phyloP scores from a whole-genome alignment of 202 grass and related monocot species.

The Hordeum pubiflorum region DNA sequence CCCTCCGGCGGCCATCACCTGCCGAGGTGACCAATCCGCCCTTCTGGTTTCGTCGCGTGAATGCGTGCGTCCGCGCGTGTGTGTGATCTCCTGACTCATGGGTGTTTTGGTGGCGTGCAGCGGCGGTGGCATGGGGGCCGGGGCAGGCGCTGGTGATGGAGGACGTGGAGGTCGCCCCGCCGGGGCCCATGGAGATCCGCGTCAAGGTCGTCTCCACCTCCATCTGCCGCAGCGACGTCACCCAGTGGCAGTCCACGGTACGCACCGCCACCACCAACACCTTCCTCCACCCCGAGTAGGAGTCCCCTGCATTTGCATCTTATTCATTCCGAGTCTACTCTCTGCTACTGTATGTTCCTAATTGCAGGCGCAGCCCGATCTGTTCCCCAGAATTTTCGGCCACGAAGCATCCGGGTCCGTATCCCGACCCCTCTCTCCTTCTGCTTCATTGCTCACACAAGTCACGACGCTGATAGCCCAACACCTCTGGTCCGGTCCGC shows the following conservation, averaged over 20 bases:
- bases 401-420: constrained; percentile 90
- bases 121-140: constrained; percentile 84
- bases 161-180: constrained; percentile 84
- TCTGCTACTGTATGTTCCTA: not conserved
- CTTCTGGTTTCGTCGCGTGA: not conserved
- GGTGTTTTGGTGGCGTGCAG: constrained; percentile 23
- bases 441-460: not conserved
- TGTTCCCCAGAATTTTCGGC: constrained; percentile 87
- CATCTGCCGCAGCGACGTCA: constrained; percentile 95
- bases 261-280: not conserved
- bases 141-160: constrained; percentile 78
- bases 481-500: not conserved
- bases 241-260: constrained; percentile 82
- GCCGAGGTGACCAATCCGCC: constrained; percentile 38
- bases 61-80: not conserved
- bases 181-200: constrained; percentile 77
- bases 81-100: not conserved
- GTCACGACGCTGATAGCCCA: not conserved
- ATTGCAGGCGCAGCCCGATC: constrained; percentile 53
- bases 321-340: not conserved
- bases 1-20: constrained; percentile 49
- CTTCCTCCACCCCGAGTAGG: not conserved
- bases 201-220: constrained; percentile 87
- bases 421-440: not conserved
- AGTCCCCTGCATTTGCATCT: not conserved